Evolutionary conservation across 805 yeast species (phyloP).

Genomic region (Suhomyces prunicola): DNA sequence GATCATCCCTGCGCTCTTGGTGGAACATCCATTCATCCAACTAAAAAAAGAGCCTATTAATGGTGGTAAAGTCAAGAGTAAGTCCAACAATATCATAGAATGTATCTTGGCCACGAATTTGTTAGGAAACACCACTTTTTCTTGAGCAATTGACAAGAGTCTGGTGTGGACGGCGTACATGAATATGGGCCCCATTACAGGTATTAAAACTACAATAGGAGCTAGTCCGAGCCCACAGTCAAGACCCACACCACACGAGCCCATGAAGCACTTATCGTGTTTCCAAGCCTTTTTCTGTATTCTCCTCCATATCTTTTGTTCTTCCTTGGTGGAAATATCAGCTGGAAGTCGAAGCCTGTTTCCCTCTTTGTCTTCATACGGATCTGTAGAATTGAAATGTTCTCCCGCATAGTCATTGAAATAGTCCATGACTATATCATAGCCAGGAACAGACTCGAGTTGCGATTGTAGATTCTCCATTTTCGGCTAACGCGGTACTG

Average conservation of each 20-base stretch:
- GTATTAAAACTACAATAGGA: conserved; percentile 68
- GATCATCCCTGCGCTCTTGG: conserved; percentile 82
- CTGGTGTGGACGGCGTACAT: conserved; percentile 80
- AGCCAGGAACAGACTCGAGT: conserved; percentile 50
- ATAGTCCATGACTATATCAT: conserved; percentile 49
- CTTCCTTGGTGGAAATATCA: conserved; percentile 46
- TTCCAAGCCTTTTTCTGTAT: conserved; percentile 82
- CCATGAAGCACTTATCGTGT: conserved; percentile 80
- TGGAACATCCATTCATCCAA: conserved; percentile 83
- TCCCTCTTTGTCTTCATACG: conserved; percentile 60
- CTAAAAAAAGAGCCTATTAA: conserved; percentile 71
- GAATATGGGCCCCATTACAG: conserved; percentile 78
- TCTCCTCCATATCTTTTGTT: conserved; percentile 65
- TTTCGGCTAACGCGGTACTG: not conserved
- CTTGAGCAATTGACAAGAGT: conserved; percentile 58
- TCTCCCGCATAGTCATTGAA: conserved; percentile 69
- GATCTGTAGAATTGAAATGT: conserved; percentile 61
- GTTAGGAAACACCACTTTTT: conserved; percentile 54
- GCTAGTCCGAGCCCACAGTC: conserved; percentile 79
- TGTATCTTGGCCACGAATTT: conserved; percentile 65
- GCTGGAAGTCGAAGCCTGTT: conserved; percentile 65
- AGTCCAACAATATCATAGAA: conserved; percentile 71
- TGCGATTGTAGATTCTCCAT: conserved; percentile 16
- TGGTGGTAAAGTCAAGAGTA: conserved; percentile 75
- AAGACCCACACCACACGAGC: conserved; percentile 61